These are phyloP conservation scores for Orbilia oligospora DNA, from an alignment of 2,329 filamentous ascomycete genomes.

Conservation along the genomic window DNA sequence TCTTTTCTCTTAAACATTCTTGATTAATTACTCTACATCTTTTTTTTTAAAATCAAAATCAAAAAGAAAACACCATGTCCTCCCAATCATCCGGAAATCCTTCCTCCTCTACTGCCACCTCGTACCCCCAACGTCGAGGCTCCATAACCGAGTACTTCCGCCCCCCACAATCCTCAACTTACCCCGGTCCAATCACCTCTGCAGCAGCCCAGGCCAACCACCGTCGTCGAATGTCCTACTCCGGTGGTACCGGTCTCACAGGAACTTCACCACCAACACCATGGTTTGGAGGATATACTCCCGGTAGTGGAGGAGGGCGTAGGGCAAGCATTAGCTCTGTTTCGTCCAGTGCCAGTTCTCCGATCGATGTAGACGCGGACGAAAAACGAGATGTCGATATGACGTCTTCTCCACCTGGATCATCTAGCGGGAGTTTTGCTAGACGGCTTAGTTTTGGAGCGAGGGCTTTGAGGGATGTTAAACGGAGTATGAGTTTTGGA, in stretches of 20 bases:
- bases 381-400: slow-evolving; percentile 82
- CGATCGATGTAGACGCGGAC: slow-evolving; percentile 71
- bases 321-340: slow-evolving; percentile 64
- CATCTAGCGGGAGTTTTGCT: slow-evolving; percentile 78
- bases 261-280: slow-evolving; percentile 74
- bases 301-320: slow-evolving; percentile 43
- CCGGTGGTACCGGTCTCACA: slow-evolving; percentile 76
- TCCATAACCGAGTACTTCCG: slow-evolving; percentile 64
- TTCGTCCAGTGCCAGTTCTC: slow-evolving; percentile 67
- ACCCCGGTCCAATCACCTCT: slow-evolving; percentile 69
- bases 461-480: slow-evolving; percentile 78
- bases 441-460: slow-evolving; percentile 92
- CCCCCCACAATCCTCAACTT: slow-evolving; percentile 64
- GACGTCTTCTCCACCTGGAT: slow-evolving; percentile 66
- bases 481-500: slow-evolving; percentile 66
- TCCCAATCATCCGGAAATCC: slow-evolving; percentile 45
- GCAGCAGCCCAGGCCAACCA: slow-evolving; percentile 72
- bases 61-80: slow-evolving; percentile 28
- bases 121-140: slow-evolving; percentile 54
- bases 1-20: background rate
- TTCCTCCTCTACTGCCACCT: slow-evolving; percentile 21
- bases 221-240: slow-evolving; percentile 80
- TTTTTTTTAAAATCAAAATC: background rate
- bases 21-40: background rate
- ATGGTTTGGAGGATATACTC: slow-evolving; percentile 29